Evolutionary conservation across 2,329 filamentous ascomycete species (phyloP).

Genomic region (Cytospora leucostoma): DNA sequence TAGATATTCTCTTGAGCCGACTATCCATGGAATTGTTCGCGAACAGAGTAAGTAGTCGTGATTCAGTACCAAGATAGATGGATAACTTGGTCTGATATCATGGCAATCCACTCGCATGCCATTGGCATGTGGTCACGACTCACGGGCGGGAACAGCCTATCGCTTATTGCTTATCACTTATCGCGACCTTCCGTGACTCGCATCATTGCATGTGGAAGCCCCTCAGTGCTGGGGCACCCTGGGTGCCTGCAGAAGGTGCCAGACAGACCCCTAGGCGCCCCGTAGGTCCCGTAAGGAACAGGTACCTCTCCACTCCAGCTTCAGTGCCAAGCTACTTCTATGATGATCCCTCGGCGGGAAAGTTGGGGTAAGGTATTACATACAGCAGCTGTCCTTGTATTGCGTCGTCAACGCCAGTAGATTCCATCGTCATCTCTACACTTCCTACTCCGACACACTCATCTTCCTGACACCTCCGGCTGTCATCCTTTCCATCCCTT

Average conservation of each 20-base stretch:
- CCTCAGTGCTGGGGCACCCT: background rate
- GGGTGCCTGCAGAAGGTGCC: conserved; percentile 12
- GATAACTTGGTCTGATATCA: background rate
- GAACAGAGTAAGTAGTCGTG: background rate
- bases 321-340: background rate
- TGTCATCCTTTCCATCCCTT: conserved; percentile 4
- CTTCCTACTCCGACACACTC: background rate
- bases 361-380: too few species aligned
- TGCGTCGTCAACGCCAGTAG: conserved; percentile 1
- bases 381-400: background rate
- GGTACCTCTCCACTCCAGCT: background rate
- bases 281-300: background rate
- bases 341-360: background rate
- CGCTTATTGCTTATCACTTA: conserved; percentile 4
- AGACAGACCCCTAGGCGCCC: too few species aligned
- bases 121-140: background rate
- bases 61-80: background rate
- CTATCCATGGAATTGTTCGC: background rate
- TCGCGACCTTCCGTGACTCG: background rate
- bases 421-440: background rate
- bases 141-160: background rate
- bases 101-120: background rate
- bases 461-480: background rate
- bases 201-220: background rate
- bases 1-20: background rate